Base-by-base conservation (phyloP, 148 eudicot genomes). In the Diospyros lotus region DNA sequence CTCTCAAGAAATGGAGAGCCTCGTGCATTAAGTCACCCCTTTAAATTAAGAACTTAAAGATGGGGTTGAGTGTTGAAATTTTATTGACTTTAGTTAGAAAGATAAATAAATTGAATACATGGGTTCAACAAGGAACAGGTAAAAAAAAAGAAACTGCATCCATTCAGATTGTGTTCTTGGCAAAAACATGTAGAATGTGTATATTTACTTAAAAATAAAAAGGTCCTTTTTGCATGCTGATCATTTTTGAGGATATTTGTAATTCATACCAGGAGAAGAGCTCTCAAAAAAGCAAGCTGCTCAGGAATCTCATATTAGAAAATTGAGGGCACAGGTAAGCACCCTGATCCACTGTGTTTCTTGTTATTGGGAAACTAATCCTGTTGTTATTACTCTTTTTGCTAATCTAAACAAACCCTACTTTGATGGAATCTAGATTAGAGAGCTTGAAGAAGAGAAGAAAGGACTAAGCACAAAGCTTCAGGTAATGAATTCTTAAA, bases 371-470 rank as follows among this genome's bases (percentile, higher is more conserved):
- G 40, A 62, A 73, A 68, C 67, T 55, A 45, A 71, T 45, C 40
- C 38, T 59, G 60, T 73, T 67, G 60, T 14, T 69, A 58, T 68
- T 60, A 18, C 64, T 52, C 14, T 59, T 10, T 77, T 65, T 58
- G 45, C 83, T 73, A 66, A 69, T 53, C 75, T 68, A 61, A 51
- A 14, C 44, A n/a, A 18, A 2, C 67, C 13, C 43, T 69, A 10
- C 68, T 81, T 73, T 76, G 78, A 71, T 84, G 90, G 77, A 89
- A 89, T 85, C 87, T 89, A 95, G 98, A 82, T 90, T 75, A 87
- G 98, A 84, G 98, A 95, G 87, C 84, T 90, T 79, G 98, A 94
- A 83, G 98, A 94, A 84, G 98, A 95, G 87, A 95, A 92, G 91
- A 95, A 95, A 87, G 92, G 94, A 67, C 82, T 95, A 73, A 52